phyloP scores from a whole-genome alignment of 805 yeast genomes.

The Aciculoconidium aculeatum region DNA sequence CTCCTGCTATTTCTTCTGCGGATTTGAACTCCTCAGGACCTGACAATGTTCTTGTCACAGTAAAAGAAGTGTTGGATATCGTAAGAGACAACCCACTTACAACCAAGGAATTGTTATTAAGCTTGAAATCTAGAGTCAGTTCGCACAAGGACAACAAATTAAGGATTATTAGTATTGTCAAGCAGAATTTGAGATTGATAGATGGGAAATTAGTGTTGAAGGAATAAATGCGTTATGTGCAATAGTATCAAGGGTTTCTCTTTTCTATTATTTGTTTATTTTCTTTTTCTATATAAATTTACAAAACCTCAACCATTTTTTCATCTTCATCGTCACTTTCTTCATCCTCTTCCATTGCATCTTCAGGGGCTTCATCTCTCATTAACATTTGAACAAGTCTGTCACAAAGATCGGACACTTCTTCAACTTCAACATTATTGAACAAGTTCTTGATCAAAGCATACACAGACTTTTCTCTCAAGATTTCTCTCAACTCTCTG shows the following conservation, averaged over 20 bases:
- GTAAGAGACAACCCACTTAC: conserved; percentile 54
- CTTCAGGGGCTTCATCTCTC: conserved; percentile 74
- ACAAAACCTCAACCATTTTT: conserved; percentile 48
- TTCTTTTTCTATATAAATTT: conserved; percentile 8
- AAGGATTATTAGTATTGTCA: conserved; percentile 52
- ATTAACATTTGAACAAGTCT: conserved; percentile 82
- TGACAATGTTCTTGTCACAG: conserved; percentile 49
- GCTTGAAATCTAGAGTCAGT: conserved; percentile 56
- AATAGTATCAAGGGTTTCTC: neutral
- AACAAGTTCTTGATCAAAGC: conserved; percentile 84
- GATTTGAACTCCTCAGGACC: conserved; percentile 34
- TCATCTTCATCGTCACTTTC: conserved; percentile 47
- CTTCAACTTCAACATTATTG: conserved; percentile 39
- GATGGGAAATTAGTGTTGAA: conserved; percentile 42
- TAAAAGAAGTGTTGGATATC: conserved; percentile 62
- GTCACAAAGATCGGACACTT: conserved; percentile 66
- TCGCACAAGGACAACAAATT: conserved; percentile 59
- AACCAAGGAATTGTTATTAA: conserved; percentile 56
- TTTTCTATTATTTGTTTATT: conserved; percentile 1
- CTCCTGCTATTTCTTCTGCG: conserved; percentile 7
- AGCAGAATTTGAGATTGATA: conserved; percentile 49
- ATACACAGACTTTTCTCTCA: conserved; percentile 80
- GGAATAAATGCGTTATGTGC: conserved; percentile 14
- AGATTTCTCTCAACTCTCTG: conserved; percentile 60
- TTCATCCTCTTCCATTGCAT: conserved; percentile 26